A percentile compares a stretch with the other conserved stretches of the same genome.
Evolutionary conservation across 495 filamentous ascomycete species (phyloP).

Genomic region (Daldinia childiae): DNA sequence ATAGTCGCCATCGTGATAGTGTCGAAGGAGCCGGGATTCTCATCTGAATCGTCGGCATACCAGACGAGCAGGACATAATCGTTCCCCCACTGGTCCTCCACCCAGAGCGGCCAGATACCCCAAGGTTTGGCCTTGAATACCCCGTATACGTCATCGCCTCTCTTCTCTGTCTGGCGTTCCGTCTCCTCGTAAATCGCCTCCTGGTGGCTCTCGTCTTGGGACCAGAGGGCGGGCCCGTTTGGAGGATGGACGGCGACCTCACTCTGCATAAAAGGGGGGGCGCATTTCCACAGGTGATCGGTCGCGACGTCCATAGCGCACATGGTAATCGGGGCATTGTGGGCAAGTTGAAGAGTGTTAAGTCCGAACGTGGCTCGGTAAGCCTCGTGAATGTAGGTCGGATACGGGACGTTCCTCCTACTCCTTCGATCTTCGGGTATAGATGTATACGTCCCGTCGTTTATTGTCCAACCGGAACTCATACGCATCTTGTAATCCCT

Average conservation of each 20-base stretch:
- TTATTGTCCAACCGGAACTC: conserved; percentile 36
- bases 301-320: conserved; percentile 34
- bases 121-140: conserved; percentile 32
- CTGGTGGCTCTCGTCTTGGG: not conserved
- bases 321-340: conserved; percentile 27
- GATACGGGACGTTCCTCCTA: conserved; percentile 38
- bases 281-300: conserved; percentile 36
- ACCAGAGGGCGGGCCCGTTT: conserved; percentile 40
- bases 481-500: conserved; percentile 27
- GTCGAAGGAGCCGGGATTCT: conserved; percentile 1
- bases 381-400: conserved; percentile 11
- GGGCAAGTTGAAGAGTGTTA: conserved; percentile 39
- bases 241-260: conserved; percentile 13
- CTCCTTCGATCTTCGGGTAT: conserved; percentile 29
- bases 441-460: conserved; percentile 38
- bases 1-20: conserved; percentile 1
- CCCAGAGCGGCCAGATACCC: conserved; percentile 42
- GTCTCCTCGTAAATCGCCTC: conserved; percentile 26
- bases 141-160: not conserved
- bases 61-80: conserved; percentile 38
- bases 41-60: not conserved
- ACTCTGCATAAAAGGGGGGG: conserved; percentile 3
- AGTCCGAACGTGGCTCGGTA: conserved; percentile 34
- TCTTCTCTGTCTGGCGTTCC: not conserved
- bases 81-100: conserved; percentile 42